Evolutionary conservation across 495 filamentous ascomycete species (phyloP).

Genomic region (Hypomontagnella monticulosa): DNA sequence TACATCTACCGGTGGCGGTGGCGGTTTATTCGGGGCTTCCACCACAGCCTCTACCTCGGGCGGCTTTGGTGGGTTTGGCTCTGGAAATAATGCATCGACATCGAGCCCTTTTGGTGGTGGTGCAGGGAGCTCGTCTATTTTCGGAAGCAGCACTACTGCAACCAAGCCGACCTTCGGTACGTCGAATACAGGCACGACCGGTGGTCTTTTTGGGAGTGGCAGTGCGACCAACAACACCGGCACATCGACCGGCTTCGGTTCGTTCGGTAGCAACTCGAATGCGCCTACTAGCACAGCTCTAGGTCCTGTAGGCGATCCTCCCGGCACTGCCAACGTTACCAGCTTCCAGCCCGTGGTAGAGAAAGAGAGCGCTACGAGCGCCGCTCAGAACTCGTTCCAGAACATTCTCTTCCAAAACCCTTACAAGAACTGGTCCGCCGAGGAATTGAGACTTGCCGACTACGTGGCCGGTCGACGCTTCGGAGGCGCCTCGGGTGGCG

Average conservation of each 20-base stretch:
- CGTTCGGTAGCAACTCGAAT: constrained; percentile 49
- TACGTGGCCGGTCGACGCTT: constrained; percentile 86
- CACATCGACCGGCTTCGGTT: constrained; percentile 57
- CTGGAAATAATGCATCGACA: constrained; percentile 52
- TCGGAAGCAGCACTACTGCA: constrained; percentile 45
- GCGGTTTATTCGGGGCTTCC: constrained; percentile 44
- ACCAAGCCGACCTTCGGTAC: constrained; percentile 56
- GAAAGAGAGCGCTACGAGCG: constrained; percentile 71
- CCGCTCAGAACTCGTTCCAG: constrained; percentile 77
- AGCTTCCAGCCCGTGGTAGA: constrained; percentile 81
- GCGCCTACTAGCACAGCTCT: constrained; percentile 58
- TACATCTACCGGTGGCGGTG: constrained; percentile 39
- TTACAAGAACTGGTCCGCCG: constrained; percentile 88
- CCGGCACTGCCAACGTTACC: constrained; percentile 73
- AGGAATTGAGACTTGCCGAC: constrained; percentile 89
- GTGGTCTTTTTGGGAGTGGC: constrained; percentile 60
- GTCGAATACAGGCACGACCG: constrained; percentile 54
- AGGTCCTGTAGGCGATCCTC: constrained; percentile 63
- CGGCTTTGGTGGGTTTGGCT: constrained; percentile 60
- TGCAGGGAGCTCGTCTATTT: constrained; percentile 48
- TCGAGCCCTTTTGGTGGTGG: constrained; percentile 57
- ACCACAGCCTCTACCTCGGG: constrained; percentile 42
- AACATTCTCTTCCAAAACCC: constrained; percentile 86
- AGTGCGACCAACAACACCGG: constrained; percentile 38
- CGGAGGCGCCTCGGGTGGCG: constrained; percentile 81